Conservation (phyloP, 1,139 yeast species). For the Arxiozyma slooffiae region DNA sequence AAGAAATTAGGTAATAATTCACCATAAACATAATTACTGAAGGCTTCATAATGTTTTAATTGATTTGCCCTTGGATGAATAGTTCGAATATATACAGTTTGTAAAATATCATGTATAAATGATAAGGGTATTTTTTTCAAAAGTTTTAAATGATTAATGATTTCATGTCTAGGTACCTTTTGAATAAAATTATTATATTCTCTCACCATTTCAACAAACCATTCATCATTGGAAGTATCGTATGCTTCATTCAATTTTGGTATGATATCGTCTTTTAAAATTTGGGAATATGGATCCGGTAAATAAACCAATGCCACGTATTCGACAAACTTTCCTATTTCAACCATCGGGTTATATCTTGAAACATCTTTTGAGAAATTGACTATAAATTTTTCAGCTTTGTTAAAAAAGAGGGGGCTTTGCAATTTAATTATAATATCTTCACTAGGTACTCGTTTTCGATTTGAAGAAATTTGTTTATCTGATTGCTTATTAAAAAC, state of each 20-base stretch:
- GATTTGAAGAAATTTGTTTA: not conserved
- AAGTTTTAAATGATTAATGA: slow-evolving; percentile 31
- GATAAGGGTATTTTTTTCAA: slow-evolving; percentile 43
- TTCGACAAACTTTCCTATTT: slow-evolving; percentile 55
- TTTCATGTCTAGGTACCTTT: slow-evolving; percentile 30
- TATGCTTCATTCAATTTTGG: slow-evolving; percentile 38
- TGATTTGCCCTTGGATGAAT: slow-evolving; percentile 66
- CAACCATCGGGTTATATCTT: slow-evolving; percentile 55
- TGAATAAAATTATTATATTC: slow-evolving; percentile 36
- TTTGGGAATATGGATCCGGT: slow-evolving; percentile 36
- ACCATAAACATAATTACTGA: slow-evolving; percentile 86
- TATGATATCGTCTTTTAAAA: slow-evolving; percentile 38
- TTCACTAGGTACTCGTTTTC: not conserved
- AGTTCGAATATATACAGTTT: slow-evolving; percentile 63
- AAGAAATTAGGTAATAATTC: slow-evolving; percentile 75
- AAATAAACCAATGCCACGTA: slow-evolving; percentile 37
- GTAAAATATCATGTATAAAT: slow-evolving; percentile 58
- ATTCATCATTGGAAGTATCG: slow-evolving; percentile 31
- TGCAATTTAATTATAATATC: slow-evolving; percentile 15
- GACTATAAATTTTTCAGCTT: slow-evolving; percentile 27
- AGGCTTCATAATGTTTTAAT: slow-evolving; percentile 67
- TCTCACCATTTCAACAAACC: slow-evolving; percentile 31
- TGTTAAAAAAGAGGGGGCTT: slow-evolving; percentile 24
- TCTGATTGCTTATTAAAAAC: not conserved
- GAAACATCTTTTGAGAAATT: slow-evolving; percentile 17